Evolutionary conservation across 805 yeast genomes (phyloP).

Genomic region (Monosporozyma yasuniensis): DNA sequence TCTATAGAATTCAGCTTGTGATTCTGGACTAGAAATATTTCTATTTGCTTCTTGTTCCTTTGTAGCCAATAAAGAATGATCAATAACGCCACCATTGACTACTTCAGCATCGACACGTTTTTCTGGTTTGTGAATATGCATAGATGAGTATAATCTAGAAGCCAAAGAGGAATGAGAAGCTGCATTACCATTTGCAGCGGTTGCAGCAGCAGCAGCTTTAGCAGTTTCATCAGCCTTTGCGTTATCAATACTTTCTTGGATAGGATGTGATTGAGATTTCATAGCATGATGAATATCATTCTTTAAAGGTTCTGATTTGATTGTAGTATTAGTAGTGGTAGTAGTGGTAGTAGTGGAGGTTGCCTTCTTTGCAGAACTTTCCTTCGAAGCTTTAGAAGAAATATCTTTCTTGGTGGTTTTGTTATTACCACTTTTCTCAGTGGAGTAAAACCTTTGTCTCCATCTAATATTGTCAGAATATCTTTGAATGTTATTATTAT

Average conservation of each 20-base stretch:
- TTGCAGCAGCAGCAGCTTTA: slow-evolving; percentile 1
- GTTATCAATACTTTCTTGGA: not conserved
- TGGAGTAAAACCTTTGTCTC: slow-evolving; percentile 2
- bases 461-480: not conserved
- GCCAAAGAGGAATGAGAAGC: not conserved
- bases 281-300: not conserved
- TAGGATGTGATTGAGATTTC: not conserved
- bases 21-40: slow-evolving; percentile 53
- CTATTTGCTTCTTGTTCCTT: slow-evolving; percentile 84
- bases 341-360: not conserved
- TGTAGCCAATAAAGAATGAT: slow-evolving; percentile 40
- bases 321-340: too few relatives aligned
- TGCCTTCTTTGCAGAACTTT: not conserved
- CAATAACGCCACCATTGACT: slow-evolving; percentile 1
- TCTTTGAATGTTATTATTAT: not conserved
- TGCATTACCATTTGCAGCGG: not conserved
- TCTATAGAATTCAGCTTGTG: slow-evolving; percentile 79
- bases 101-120: not conserved
- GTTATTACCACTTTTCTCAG: not conserved
- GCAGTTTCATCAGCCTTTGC: not conserved
- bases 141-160: not conserved
- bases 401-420: too few relatives aligned
- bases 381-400: not conserved
- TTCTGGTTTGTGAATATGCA: not conserved
- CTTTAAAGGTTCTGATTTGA: not conserved